These are phyloP conservation scores for Penstemon eatonii DNA, from an alignment of 257 asterid genomes.

Conservation along the genomic window DNA sequence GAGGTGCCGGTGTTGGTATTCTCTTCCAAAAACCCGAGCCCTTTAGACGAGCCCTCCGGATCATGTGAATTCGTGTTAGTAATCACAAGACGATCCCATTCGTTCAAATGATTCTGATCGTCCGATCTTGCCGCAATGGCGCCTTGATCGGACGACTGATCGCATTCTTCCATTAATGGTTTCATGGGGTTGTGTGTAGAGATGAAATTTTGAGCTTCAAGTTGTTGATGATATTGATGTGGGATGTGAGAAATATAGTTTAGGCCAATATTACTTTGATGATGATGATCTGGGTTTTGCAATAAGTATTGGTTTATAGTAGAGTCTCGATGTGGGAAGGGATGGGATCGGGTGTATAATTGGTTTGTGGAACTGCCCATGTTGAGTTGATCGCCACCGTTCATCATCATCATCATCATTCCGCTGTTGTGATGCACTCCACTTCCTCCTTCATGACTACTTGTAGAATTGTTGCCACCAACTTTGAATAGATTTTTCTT, in stretches of 20 bases:
- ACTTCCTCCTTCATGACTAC: slow-evolving; percentile 33
- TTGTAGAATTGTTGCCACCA: slow-evolving; percentile 27
- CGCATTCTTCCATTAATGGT: slow-evolving; percentile 39
- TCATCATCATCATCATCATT: slow-evolving; percentile 19
- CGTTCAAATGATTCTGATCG: slow-evolving; percentile 37
- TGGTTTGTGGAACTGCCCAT: slow-evolving; percentile 30
- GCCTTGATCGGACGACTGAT: slow-evolving; percentile 25
- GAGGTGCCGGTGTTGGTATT: slow-evolving; percentile 38
- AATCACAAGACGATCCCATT: slow-evolving; percentile 50
- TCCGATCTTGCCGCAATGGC: slow-evolving; percentile 13
- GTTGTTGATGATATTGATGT: slow-evolving; percentile 34
- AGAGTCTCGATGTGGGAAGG: slow-evolving; percentile 6
- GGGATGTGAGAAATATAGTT: slow-evolving; percentile 42
- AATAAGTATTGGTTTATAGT: slow-evolving; percentile 11
- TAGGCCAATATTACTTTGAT: slow-evolving; percentile 17
- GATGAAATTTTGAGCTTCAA: slow-evolving; percentile 53
- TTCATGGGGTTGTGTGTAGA: slow-evolving; percentile 33
- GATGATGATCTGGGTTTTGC: slow-evolving; percentile 1
- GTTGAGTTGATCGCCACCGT: slow-evolving; percentile 28
- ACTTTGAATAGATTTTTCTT: slow-evolving; percentile 79
- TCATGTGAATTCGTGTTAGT: slow-evolving; percentile 26
- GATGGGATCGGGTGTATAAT: slow-evolving; percentile 21
- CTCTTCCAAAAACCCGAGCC: slow-evolving; percentile 35
- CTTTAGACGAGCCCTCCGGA: slow-evolving; percentile 32
- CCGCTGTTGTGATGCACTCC: slow-evolving; percentile 14